Evolutionary conservation across 768 basidiomycete genomes (phyloP).

Genomic region (Termitomyces sp.): DNA sequence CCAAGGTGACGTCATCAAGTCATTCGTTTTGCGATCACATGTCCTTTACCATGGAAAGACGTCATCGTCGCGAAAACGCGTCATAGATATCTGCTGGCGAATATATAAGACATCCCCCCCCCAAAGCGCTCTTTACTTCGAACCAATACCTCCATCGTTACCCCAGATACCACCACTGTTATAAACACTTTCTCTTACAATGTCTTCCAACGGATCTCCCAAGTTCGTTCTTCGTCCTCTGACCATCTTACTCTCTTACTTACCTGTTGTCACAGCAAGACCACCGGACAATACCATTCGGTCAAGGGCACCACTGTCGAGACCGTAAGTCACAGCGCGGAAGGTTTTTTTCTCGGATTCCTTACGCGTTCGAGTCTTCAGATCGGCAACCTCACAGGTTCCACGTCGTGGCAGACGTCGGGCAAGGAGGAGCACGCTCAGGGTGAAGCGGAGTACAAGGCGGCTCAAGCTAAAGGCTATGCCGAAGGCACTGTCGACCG

Average conservation of each 20-base stretch:
- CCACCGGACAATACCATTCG: slow-evolving; percentile 43
- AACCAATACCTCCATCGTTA: background rate
- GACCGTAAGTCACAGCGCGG: slow-evolving; percentile 8
- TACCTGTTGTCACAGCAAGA: slow-evolving; percentile 29
- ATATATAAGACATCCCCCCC: slow-evolving; percentile 11
- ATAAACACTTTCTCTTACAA: slow-evolving; percentile 4
- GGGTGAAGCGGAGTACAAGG: slow-evolving; percentile 50
- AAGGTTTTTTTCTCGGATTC: background rate
- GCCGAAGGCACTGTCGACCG: slow-evolving; percentile 48
- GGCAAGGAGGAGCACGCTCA: slow-evolving; percentile 54
- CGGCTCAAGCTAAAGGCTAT: slow-evolving; percentile 49
- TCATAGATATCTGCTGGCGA: slow-evolving; percentile 3
- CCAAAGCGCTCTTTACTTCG: background rate
- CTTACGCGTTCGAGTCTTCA: background rate
- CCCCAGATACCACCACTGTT: background rate
- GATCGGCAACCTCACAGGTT: slow-evolving; percentile 49
- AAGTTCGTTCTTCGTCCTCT: slow-evolving; percentile 12
- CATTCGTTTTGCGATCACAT: background rate
- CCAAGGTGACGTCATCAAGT: background rate
- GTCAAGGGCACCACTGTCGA: slow-evolving; percentile 37
- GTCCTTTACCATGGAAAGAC: background rate
- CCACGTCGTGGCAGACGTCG: slow-evolving; percentile 41
- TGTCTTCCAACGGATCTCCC: slow-evolving; percentile 22
- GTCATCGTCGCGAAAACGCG: slow-evolving; percentile 1
- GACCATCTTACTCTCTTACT: background rate